Evolutionary conservation across 2,329 filamentous ascomycete species (phyloP), one percentile per base, ranked within the genome.

Genomic region (Coniosporium tulheliwenetii): DNA sequence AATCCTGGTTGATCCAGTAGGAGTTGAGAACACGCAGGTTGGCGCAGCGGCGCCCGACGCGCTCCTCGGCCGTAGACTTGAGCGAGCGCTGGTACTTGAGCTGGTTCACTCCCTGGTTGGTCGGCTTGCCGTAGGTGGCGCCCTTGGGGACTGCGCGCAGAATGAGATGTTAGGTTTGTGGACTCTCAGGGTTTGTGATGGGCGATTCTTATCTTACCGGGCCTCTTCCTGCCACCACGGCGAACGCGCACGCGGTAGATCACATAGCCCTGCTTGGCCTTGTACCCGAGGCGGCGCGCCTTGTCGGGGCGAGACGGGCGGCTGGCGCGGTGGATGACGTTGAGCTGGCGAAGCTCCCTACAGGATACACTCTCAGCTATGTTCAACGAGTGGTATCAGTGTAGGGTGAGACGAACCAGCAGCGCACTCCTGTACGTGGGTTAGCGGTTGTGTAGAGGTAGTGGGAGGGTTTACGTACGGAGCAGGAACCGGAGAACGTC

Each of bases 1-100:
- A 95, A 77, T 98, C 91, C 79, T 96, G 86, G 84, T 98, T 98
- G 77, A 98, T 85, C 93, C 93, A 98, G 87, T 98, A 98, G 51
- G 89, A 96, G 84, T 98, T 98, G 63, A 98, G 83, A 64, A 98
- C 91, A 65, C 91, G 86, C 69, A 98, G 73, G 75, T 98, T 98
- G 72, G 87, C 86, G 76, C 87, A 95, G 67, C 89, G 87, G 70
- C 87, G 87, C 63, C 93, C 91, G 65, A 98, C 89, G 83, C 91
- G 91, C 82, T 98, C 91, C 78, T 98, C 93, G 60, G 93, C 93
- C 59, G 91, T 98, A 60, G 89, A 77, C 70, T 82, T 83, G 67
- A 96, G 87, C 55, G 91, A 96, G 68, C 89, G 85, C 81, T 98
- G 93, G 83, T 96, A 98, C 80, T 98, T 98, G 67, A 98, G 86